Base-by-base conservation (phyloP, 441 rosid species). In the Euphorbia schlechtendalii region DNA sequence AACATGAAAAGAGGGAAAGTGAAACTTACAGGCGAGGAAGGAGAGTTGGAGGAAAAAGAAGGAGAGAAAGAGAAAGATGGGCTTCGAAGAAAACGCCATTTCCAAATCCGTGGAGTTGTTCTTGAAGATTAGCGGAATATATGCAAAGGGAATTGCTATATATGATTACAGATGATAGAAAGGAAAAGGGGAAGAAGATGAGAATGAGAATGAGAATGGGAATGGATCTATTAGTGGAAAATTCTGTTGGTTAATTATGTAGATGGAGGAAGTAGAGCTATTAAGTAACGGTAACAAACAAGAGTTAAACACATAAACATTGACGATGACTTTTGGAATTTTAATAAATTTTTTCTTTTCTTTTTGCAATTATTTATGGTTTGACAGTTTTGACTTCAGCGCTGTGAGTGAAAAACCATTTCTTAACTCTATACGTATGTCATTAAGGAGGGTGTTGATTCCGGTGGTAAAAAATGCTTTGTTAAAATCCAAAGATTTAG, bases 21-120 rank as follows among this genome's bases (percentile, higher is more conserved):
- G 52, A 38, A 22, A 66, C 81, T 81, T 77, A 84, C 90, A 48
- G 59, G 85, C 76, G 52, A 76, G 64, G 65, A 18, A 68, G 64
- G 82, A 48, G 41, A 67, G 21, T 0, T 61, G 82, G 25, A 77
- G 70, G 48, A 85, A 65, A 64, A 76, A 69, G 69, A 76, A 69
- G 69, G 46, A 71, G 75, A 82, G 53, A 56, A 48, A 71, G 75
- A 82, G 54, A 62, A 55, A 32, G 71, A 66, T 1, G 45, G 21
- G 60, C 54, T 20, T 1, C n/a, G 77, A 30, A 25, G 79, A 40
- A 55, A 69, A 22, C 52, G 68, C 60, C 73, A 73, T 73, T 14
- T 62, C 8, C 61, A 7, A 12, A 38, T 38, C 13, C 30, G 43
- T 8, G 5, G 1, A 62, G 63, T 64, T 54, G 57, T 52, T 38